Base-by-base conservation (phyloP, 768 basidiomycete species). In the Gymnopilus dilepis region DNA sequence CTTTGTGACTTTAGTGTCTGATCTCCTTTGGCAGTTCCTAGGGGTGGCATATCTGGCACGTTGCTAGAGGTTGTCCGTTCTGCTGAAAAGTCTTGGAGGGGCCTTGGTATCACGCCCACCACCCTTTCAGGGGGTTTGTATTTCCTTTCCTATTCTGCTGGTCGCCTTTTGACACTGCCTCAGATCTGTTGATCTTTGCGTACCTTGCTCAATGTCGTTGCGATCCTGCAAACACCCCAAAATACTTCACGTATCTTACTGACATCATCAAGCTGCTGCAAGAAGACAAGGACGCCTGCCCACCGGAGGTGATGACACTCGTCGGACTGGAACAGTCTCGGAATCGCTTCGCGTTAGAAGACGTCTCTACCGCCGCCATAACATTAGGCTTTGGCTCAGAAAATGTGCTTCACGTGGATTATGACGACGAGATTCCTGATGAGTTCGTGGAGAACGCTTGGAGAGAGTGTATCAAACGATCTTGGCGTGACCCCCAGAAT, bases 171-270 rank as follows among this genome's bases (percentile, higher is more conserved):
- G 48, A 41, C 28, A 38, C 15, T 26, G 30, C 26, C 43, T 12
- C n/a, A 94, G 92, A 90, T 22, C 77, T 92, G 12, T 80, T 95
- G 56, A 77, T 78, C n/a, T 94, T 92, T 70, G 91, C 87, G 0
- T 95, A 94, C 68, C 74, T 88, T 58, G 88, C 91, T 0, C 91
- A 94, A 72, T 90, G 86, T 69, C 89, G 91, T 61, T 95, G 93
- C 72, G 87, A 94, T 67, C 91, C 91, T 30, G 76, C 73, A 3
- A 75, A 80, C 37, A 93, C 91, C 0, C 65, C 85, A 4, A 70
- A 75, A 13, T 90, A 92, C 71, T 93, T 91, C 72, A 82, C 84
- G 2, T 78, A 80, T 56, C 75, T 94, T 41, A 79, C 77, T 30
- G 73, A 74, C 41, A 77, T 92, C 56, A 78, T 86, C 13, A 75